Base-by-base conservation (phyloP, 164 flowering plant species). In the Berberis vulgaris region DNA sequence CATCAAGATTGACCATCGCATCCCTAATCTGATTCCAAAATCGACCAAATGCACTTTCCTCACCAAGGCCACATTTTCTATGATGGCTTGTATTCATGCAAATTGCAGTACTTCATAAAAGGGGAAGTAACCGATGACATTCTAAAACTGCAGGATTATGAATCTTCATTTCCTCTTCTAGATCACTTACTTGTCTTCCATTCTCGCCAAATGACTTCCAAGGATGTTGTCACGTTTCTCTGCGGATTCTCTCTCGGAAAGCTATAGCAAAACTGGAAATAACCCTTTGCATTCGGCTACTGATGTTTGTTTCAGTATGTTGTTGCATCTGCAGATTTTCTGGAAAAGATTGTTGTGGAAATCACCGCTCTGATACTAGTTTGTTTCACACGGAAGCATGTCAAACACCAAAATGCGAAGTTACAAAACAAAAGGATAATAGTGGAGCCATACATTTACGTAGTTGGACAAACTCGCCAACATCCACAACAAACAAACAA, bases 21-120 rank as follows among this genome's bases (percentile, higher is more conserved):
- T 52, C 1, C 85, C 88, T 5, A 26, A 57, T 57, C 76, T 70
- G 41, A 82, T 72, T 11, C 63, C 66, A 8, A 86, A 72, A 69
- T 86, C 88, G 13, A 86, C 72, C 40, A 83, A 49, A 57, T 82
- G 88, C 13, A 82, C 59, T 72, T 55, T 86, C 43, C 59, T 82
- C 3, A 84, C 77, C 1, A 62, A 57, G 0, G 69, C 66, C 9
- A 82, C 69, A 38, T 64, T 67, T 3, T 82, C 86, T 2, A 78
- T 43, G 4, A 83, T 72, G 54, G 81, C 79, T 70, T 85, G 86
- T 11, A 82, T 63, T 61, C 78, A 86, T 2, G 82, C 57, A 41
- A 84, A 76, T 5, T 78, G 78, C 38, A 49, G 3, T 5, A 78
- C 67, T 66, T 77, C 73, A 7, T 45, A 11, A 13, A 81, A 70